Evolutionary conservation across 176 grass and related monocot genomes (phyloP).

Genomic region (Oryza officinalis): DNA sequence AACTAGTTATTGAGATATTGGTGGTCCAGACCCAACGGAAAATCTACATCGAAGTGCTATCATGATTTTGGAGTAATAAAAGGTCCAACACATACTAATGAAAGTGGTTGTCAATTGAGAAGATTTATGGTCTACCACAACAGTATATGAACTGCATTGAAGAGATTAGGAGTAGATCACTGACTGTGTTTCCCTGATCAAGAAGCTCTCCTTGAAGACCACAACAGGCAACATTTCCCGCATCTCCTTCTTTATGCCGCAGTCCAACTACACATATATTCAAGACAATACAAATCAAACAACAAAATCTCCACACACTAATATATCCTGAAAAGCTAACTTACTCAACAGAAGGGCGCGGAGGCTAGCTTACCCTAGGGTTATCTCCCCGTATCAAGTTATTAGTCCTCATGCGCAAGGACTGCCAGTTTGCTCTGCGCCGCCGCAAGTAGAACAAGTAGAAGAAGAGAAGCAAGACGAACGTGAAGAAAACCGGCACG

Average conservation of each 20-base stretch:
- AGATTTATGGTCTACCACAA: neutral
- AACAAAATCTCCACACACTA: constrained; percentile 18
- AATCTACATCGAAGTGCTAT: neutral
- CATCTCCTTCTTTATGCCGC: constrained; percentile 82
- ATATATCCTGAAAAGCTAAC: neutral
- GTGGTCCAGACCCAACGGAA: neutral
- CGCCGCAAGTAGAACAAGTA: constrained; percentile 85
- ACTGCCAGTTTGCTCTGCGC: constrained; percentile 83
- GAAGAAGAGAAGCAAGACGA: constrained; percentile 79
- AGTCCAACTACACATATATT: constrained; percentile 46
- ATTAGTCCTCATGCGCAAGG: constrained; percentile 65
- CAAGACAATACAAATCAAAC: constrained; percentile 20
- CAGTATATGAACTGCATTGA: constrained; percentile 16
- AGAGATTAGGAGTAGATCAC: constrained; percentile 38
- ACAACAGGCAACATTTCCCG: constrained; percentile 91
- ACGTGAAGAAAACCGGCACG: constrained; percentile 88
- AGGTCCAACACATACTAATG: neutral
- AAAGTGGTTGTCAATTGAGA: neutral
- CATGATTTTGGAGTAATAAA: neutral
- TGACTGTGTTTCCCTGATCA: constrained; percentile 95
- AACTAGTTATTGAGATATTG: neutral
- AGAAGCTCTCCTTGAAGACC: constrained; percentile 92
- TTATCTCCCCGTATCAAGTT: constrained; percentile 66
- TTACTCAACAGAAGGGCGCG: neutral
- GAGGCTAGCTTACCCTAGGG: constrained; percentile 53